These are phyloP conservation scores for Colletotrichum sp. DNA, from an alignment of 2,329 filamentous ascomycete species.

Conservation along the genomic window DNA sequence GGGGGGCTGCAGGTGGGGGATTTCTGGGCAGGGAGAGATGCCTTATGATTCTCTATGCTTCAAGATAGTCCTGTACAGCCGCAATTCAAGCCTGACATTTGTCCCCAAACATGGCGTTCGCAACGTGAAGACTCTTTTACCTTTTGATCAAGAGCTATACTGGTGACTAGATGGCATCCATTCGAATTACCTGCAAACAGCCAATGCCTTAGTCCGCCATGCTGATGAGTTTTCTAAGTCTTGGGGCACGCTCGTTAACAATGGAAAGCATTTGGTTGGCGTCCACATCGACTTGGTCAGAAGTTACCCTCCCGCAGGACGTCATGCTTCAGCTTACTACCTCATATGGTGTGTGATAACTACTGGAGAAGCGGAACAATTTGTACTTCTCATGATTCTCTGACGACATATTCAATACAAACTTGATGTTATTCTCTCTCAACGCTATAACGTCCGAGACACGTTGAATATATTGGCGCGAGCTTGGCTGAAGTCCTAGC, in stretches of 20 bases:
- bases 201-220: too few species aligned
- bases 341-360: not conserved
- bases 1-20: slow-evolving; percentile 35
- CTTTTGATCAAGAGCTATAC: not conserved
- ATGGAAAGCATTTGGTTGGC: not conserved
- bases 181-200: not conserved
- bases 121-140: not conserved
- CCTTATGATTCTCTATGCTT: slow-evolving; percentile 33
- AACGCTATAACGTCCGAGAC: too few species aligned
- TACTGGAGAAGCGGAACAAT: not conserved
- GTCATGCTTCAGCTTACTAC: not conserved
- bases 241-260: too few species aligned
- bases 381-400: too few species aligned
- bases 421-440: too few species aligned
- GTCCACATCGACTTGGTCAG: not conserved
- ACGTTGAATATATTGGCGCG: too few species aligned
- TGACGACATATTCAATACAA: too few species aligned
- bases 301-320: not conserved
- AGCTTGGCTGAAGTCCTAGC: too few species aligned
- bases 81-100: slow-evolving; percentile 39
- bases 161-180: not conserved
- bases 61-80: slow-evolving; percentile 29
- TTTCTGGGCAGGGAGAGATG: slow-evolving; percentile 36
- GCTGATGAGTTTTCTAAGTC: too few species aligned
- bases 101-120: slow-evolving; percentile 17